Percentiles rank a stretch among this genome's conserved stretches.
Evolutionary conservation across 1,284 basidiomycete genomes (phyloP).

Genomic region (Pseudozyma hubeiensis): DNA sequence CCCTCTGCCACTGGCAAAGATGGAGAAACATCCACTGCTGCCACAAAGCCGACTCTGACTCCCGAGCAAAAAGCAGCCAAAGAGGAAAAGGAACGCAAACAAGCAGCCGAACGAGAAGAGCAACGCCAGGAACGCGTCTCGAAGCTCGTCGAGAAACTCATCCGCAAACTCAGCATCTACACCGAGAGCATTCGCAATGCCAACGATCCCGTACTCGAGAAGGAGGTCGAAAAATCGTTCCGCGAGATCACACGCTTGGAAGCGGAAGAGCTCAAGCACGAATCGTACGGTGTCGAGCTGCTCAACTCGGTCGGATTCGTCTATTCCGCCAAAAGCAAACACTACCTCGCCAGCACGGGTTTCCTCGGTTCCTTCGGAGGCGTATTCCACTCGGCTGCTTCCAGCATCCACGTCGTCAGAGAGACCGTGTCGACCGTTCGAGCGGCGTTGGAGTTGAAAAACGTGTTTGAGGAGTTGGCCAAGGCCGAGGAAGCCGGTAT

Average conservation of each 20-base stretch:
- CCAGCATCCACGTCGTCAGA: conserved; percentile 60
- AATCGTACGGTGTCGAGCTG: conserved; percentile 90
- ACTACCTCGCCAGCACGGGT: conserved; percentile 63
- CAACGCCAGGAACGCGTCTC: conserved; percentile 82
- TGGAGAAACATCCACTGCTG: background rate
- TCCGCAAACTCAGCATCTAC: conserved; percentile 89
- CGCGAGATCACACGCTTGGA: conserved; percentile 65
- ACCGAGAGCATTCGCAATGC: conserved; percentile 84
- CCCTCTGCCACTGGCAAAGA: background rate
- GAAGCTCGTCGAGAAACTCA: conserved; percentile 84
- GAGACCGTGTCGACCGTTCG: conserved; percentile 66
- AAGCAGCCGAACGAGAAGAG: conserved; percentile 83
- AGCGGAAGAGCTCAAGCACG: conserved; percentile 74
- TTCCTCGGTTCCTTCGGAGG: conserved; percentile 57
- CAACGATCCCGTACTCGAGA: conserved; percentile 78
- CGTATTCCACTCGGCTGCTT: conserved; percentile 58
- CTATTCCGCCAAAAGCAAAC: conserved; percentile 74
- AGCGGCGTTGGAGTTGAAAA: conserved; percentile 75
- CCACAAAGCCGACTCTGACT: conserved; percentile 73
- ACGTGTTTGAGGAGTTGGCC: conserved; percentile 89
- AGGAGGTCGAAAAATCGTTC: conserved; percentile 61
- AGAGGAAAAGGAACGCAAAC: conserved; percentile 75
- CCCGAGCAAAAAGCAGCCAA: conserved; percentile 85
- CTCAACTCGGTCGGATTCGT: conserved; percentile 91
- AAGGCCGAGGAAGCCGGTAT: conserved; percentile 83